Conservation (phyloP, 1,284 basidiomycete genomes). For the Amylostereum chailletii region DNA sequence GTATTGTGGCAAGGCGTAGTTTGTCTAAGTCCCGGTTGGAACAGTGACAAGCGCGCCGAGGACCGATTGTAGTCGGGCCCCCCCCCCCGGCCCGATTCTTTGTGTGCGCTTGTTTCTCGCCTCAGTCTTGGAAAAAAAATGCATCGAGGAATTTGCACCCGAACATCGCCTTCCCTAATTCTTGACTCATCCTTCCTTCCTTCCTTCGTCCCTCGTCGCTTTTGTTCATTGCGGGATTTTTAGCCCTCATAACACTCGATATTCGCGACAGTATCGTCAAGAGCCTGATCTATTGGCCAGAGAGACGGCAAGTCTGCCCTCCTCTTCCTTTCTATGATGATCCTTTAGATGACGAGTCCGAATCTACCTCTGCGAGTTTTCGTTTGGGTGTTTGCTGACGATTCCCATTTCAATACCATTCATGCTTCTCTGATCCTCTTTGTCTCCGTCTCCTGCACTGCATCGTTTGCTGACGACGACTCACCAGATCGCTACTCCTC, state of each 20-base stretch:
- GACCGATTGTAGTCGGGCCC: too few relatives aligned
- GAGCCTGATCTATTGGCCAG: too few relatives aligned
- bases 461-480: slow-evolving; percentile 5
- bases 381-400: slow-evolving; percentile 48
- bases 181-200: background rate
- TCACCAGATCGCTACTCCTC: slow-evolving; percentile 8
- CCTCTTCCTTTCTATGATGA: slow-evolving; percentile 44
- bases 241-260: too few relatives aligned
- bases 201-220: background rate
- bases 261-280: too few relatives aligned
- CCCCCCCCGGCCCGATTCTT: too few relatives aligned
- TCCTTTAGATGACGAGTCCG: slow-evolving; percentile 85
- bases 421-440: slow-evolving; percentile 73
- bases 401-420: slow-evolving; percentile 68
- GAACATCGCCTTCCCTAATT: too few relatives aligned
- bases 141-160: too few relatives aligned
- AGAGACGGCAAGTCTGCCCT: background rate
- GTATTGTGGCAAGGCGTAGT: too few relatives aligned
- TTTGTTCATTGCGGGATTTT: slow-evolving; percentile 3
- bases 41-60: too few relatives aligned
- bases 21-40: too few relatives aligned
- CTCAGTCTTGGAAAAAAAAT: too few relatives aligned
- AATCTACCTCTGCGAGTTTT: slow-evolving; percentile 49
- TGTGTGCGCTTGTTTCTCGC: too few relatives aligned
- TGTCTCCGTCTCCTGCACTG: slow-evolving; percentile 2